A percentile compares a stretch with the other conserved stretches of the same genome.
Evolutionary conservation across 495 filamentous ascomycete species (phyloP).

Genomic region (Elasticomyces elasticus): DNA sequence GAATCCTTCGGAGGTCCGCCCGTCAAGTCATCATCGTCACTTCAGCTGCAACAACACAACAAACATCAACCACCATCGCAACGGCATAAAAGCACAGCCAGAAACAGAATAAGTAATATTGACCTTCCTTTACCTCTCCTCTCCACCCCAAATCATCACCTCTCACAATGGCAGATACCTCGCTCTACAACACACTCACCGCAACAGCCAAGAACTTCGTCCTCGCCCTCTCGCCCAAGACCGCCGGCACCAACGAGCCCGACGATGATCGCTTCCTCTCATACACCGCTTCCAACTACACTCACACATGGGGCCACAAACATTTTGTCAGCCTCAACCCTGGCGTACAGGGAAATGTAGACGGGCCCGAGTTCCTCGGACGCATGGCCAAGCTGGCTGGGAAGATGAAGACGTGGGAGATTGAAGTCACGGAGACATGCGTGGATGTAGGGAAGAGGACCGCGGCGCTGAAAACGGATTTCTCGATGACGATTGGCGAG

Average conservation of each 20-base stretch:
- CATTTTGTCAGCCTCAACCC: conserved; percentile 15
- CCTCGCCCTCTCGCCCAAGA: conserved; percentile 6
- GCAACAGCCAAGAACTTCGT: conserved; percentile 8
- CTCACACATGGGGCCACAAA: conserved; percentile 19
- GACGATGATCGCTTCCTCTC: conserved; percentile 4
- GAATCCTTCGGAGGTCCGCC: no score
- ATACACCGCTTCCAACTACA: not conserved
- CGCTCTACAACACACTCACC: conserved; percentile 11
- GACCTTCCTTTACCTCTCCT: not conserved
- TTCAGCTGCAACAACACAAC: no score
- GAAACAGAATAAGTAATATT: not conserved
- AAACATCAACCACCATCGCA: no score
- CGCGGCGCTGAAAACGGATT: conserved; percentile 15
- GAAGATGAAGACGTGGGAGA: conserved; percentile 14
- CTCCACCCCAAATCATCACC: not conserved
- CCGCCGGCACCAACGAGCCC: conserved; percentile 8
- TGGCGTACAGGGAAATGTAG: not conserved
- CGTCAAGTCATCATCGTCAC: no score
- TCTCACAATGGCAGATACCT: conserved; percentile 1
- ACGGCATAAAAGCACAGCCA: no score
- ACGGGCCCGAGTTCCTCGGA: conserved; percentile 12
- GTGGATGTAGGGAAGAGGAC: conserved; percentile 20
- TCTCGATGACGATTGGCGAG: conserved; percentile 17
- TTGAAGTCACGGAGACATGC: conserved; percentile 8
- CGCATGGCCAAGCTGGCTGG: conserved; percentile 11